Conservation (phyloP, 2,329 filamentous ascomycete species). For the Plenodomus lindquistii region DNA sequence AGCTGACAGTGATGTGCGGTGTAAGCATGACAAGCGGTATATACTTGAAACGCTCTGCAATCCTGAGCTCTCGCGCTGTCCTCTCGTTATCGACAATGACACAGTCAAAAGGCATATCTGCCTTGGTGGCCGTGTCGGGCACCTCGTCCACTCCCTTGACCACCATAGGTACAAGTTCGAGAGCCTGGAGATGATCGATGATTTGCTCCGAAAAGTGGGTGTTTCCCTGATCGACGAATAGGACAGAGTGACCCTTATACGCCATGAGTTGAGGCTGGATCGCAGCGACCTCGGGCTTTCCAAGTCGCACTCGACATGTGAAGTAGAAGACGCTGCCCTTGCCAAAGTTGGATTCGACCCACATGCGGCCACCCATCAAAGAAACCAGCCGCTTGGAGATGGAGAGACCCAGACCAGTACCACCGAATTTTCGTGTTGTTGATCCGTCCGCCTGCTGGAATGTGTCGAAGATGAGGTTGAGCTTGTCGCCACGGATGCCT, state of each 20-base stretch:
- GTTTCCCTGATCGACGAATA: conserved; percentile 91
- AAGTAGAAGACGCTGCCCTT: conserved; percentile 96
- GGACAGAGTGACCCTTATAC: conserved; percentile 89
- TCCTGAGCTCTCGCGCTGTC: conserved; percentile 81
- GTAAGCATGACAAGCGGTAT: conserved; percentile 93
- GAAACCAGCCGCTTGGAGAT: conserved; percentile 95
- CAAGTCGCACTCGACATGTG: conserved; percentile 86
- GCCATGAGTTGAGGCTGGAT: conserved; percentile 83
- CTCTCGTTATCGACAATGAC: conserved; percentile 94
- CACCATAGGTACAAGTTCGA: conserved; percentile 81
- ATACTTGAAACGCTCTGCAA: conserved; percentile 95
- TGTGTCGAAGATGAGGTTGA: conserved; percentile 96
- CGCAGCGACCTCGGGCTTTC: conserved; percentile 74
- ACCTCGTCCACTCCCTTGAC: conserved; percentile 76
- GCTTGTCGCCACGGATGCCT: conserved; percentile 91
- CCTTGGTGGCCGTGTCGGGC: conserved; percentile 55
- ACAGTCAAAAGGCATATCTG: conserved; percentile 77
- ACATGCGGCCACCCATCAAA: conserved; percentile 93
- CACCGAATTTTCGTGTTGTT: conserved; percentile 93
- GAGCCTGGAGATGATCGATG: conserved; percentile 72
- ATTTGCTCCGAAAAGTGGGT: conserved; percentile 79
- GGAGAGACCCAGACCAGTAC: conserved; percentile 88
- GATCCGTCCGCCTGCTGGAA: conserved; percentile 98
- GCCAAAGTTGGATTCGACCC: conserved; percentile 91
- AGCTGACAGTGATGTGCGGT: conserved; percentile 83